Evolutionary conservation across 352 stramenopile species (phyloP).

Genomic region (Elongisporangium anandrum): DNA sequence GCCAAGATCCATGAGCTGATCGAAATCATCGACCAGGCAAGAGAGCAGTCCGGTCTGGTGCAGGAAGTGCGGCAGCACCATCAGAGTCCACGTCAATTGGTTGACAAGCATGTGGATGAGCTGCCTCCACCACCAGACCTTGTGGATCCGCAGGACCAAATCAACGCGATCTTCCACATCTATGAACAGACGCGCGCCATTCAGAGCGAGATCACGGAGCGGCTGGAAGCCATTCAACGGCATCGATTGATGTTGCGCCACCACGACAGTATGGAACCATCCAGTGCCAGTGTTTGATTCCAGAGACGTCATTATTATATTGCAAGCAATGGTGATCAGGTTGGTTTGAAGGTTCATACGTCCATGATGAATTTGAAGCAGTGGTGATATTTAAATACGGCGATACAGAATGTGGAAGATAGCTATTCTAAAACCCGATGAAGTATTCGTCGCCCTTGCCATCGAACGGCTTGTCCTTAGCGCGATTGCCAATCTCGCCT

Average conservation of each 20-base stretch:
- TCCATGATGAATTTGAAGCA: slow-evolving; percentile 9
- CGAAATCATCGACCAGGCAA: slow-evolving; percentile 49
- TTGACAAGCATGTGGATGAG: slow-evolving; percentile 8
- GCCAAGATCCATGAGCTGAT: slow-evolving; percentile 58
- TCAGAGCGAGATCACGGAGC: slow-evolving; percentile 48
- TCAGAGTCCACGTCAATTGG: slow-evolving; percentile 10
- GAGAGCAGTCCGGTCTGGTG: slow-evolving; percentile 22
- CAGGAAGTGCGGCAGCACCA: slow-evolving; percentile 15
- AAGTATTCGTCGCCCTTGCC: slow-evolving; percentile 66
- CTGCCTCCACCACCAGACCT: slow-evolving; percentile 10
- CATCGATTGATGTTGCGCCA: slow-evolving; percentile 22
- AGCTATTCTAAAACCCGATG: slow-evolving; percentile 46
- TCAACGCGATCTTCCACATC: slow-evolving; percentile 49
- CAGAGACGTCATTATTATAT: not conserved
- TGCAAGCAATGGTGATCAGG: not conserved
- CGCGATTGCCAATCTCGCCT: slow-evolving; percentile 63
- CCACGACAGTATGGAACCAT: slow-evolving; percentile 46
- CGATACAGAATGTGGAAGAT: not conserved
- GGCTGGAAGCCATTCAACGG: slow-evolving; percentile 31
- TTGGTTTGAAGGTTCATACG: slow-evolving; percentile 1
- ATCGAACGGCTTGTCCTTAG: slow-evolving; percentile 66
- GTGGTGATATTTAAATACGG: not conserved
- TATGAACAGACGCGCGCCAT: slow-evolving; percentile 49
- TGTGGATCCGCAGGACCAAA: slow-evolving; percentile 29
- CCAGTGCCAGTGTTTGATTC: slow-evolving; percentile 62